These are phyloP conservation scores for Hymenochaete sp. DNA, from an alignment of 1,284 basidiomycete genomes.

Conservation along the genomic window DNA sequence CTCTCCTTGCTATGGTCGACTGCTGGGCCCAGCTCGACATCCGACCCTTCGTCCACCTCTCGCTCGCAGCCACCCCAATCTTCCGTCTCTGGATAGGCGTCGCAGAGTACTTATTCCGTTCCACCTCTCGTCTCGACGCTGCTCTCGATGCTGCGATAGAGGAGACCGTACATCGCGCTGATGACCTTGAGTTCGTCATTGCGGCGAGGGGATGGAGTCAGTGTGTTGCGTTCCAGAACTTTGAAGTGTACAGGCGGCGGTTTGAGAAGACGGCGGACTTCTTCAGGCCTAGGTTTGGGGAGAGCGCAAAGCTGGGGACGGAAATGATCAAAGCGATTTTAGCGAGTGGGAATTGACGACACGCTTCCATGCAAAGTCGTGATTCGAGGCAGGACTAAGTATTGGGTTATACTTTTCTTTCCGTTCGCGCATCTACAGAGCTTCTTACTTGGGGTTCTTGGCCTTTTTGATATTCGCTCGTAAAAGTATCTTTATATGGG, in stretches of 20 bases:
- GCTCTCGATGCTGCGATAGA: constrained; percentile 73
- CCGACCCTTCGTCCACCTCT: constrained; percentile 86
- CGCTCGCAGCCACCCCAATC: constrained; percentile 91
- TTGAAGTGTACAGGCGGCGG: constrained; percentile 78
- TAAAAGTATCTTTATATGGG: too few relatives aligned
- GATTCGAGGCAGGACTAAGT: too few relatives aligned
- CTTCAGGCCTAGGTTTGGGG: constrained; percentile 84
- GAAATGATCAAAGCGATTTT: constrained; percentile 89
- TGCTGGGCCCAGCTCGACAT: constrained; percentile 89
- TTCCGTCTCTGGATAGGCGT: constrained; percentile 98
- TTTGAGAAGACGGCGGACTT: constrained; percentile 80
- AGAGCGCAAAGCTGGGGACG: constrained; percentile 73
- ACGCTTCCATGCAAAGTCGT: too few relatives aligned
- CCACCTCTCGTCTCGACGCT: constrained; percentile 48
- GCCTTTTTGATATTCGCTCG: too few relatives aligned
- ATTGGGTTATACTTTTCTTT: too few relatives aligned
- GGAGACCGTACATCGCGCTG: constrained; percentile 75
- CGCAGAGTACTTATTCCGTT: constrained; percentile 89
- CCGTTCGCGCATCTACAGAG: too few relatives aligned
- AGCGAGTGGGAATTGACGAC: constrained; percentile 40
- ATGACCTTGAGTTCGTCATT: constrained; percentile 92
- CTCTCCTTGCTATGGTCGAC: constrained; percentile 97
- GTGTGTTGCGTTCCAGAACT: constrained; percentile 87
- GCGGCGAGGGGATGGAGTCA: constrained; percentile 97
- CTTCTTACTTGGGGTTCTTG: too few relatives aligned